These are phyloP conservation scores for Melocanna baccifera DNA, from an alignment of 176 grass and related monocot species.

Conservation along the genomic window DNA sequence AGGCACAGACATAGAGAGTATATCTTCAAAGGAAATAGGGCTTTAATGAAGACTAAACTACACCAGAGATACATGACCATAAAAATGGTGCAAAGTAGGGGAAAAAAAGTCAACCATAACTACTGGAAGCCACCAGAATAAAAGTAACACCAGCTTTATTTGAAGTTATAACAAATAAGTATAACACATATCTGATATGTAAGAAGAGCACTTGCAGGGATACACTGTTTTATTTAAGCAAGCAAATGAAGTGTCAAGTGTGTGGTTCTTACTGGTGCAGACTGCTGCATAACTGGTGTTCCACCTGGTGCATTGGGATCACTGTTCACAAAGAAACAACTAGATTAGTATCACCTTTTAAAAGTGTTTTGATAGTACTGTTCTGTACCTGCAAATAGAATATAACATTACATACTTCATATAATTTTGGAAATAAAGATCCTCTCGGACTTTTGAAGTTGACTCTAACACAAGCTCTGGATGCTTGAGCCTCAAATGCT, in stretches of 20 bases:
- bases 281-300: conserved; percentile 95
- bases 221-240: background rate
- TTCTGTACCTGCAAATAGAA: conserved; percentile 17
- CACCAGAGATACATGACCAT: background rate
- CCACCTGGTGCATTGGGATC: conserved; percentile 95
- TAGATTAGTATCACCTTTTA: conserved; percentile 14
- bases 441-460: conserved; percentile 93
- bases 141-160: background rate
- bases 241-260: background rate
- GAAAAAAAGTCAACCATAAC: background rate
- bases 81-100: background rate
- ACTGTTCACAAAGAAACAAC: conserved; percentile 48
- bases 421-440: conserved; percentile 94
- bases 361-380: background rate
- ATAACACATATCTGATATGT: background rate
- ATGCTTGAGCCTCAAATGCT: conserved; percentile 98
- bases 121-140: background rate
- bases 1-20: background rate
- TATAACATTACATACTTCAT: conserved; percentile 70
- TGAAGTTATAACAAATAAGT: background rate
- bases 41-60: background rate
- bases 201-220: conserved; percentile 7
- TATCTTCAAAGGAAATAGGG: background rate
- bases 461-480: conserved; percentile 80
- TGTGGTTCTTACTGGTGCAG: conserved; percentile 61